Conservation (phyloP, 768 basidiomycete genomes). For the Pleurotus platypus region DNA sequence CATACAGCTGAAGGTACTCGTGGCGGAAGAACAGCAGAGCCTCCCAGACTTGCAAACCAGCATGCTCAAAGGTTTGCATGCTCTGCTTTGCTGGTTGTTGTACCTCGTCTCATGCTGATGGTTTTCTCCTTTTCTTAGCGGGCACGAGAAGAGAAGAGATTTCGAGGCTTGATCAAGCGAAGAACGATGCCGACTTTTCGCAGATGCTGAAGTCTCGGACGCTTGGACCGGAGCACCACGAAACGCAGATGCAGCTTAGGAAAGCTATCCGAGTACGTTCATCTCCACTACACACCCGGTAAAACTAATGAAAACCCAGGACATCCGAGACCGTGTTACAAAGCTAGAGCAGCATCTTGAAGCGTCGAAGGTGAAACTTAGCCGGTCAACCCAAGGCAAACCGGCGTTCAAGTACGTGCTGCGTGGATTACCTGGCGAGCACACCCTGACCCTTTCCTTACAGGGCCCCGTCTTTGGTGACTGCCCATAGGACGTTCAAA, state of each 20-base stretch:
- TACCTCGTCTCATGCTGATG: not conserved
- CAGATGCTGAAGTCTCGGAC: slow-evolving; percentile 70
- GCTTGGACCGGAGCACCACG: slow-evolving; percentile 86
- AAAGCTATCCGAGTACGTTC: slow-evolving; percentile 63
- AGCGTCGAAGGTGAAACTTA: slow-evolving; percentile 65
- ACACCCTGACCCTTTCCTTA: slow-evolving; percentile 6
- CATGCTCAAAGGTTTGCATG: slow-evolving; percentile 58
- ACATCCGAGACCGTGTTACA: slow-evolving; percentile 67
- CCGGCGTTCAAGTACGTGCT: slow-evolving; percentile 54
- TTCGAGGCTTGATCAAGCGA: slow-evolving; percentile 72
- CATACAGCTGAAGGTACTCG: slow-evolving; percentile 39
- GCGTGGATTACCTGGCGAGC: not conserved
- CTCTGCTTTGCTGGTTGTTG: not conserved
- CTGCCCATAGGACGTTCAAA: slow-evolving; percentile 77
- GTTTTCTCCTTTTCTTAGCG: slow-evolving; percentile 37
- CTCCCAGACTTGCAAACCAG: slow-evolving; percentile 60
- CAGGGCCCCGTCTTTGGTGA: slow-evolving; percentile 83
- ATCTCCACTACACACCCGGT: not conserved
- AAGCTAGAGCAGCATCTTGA: slow-evolving; percentile 77
- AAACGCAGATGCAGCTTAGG: slow-evolving; percentile 75
- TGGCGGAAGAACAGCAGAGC: slow-evolving; percentile 32
- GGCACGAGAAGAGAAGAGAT: slow-evolving; percentile 84
- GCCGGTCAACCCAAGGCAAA: slow-evolving; percentile 57
- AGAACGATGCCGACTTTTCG: slow-evolving; percentile 74
- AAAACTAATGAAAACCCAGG: slow-evolving; percentile 30